Conservation (phyloP, 305 asterid species). For the Rubia balearica region DNA sequence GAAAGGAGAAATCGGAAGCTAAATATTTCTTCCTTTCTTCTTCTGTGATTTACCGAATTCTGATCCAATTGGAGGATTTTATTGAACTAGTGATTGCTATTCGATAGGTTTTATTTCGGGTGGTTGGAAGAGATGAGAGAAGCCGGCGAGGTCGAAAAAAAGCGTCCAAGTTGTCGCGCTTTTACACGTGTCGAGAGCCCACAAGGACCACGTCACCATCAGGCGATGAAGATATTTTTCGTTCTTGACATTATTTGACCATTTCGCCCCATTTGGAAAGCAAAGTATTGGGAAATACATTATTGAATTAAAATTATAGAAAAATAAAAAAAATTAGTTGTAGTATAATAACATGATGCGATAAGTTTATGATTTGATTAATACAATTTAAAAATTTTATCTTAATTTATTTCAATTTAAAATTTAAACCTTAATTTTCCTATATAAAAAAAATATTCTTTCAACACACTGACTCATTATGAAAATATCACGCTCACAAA, state of each 20-base stretch:
- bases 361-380: too few species aligned
- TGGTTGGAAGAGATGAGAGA: not conserved
- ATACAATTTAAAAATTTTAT: too few species aligned
- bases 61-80: not conserved
- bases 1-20: not conserved
- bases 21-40: not conserved
- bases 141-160: constrained; percentile 16
- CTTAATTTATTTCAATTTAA: too few species aligned
- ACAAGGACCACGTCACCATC: constrained; percentile 16
- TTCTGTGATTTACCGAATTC: not conserved
- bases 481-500: not conserved
- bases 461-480: too few species aligned
- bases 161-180: constrained; percentile 28
- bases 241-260: not conserved
- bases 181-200: constrained; percentile 38
- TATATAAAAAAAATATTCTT: too few species aligned
- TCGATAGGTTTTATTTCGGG: not conserved
- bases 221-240: constrained; percentile 16
- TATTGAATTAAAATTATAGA: too few species aligned
- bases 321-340: too few species aligned
- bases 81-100: not conserved
- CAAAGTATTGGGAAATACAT: too few species aligned
- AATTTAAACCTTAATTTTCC: too few species aligned
- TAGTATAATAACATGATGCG: too few species aligned
- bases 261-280: constrained; percentile 8